Evolutionary conservation across 441 rosid species (phyloP).

Genomic region (Dalechampia spathulata): DNA sequence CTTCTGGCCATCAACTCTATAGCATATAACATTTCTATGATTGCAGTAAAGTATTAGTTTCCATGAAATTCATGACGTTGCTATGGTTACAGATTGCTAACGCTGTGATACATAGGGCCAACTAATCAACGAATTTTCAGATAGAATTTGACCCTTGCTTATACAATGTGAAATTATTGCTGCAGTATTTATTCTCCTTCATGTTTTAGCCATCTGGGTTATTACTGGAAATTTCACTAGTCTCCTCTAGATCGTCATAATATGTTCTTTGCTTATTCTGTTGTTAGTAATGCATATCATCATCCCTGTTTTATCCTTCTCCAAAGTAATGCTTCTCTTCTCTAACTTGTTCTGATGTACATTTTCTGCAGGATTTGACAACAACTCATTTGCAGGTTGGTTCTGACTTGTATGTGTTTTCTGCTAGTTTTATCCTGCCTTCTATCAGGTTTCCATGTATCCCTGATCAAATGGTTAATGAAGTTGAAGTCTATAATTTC

Average conservation of each 20-base stretch:
- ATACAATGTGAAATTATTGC: neutral
- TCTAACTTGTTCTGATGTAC: constrained; percentile 5
- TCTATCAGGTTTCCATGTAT: neutral
- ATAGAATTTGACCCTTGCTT: neutral
- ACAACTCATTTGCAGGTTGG: constrained; percentile 28
- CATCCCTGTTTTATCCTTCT: neutral
- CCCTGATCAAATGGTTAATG: no score
- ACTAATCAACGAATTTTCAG: neutral
- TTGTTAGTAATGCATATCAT: neutral
- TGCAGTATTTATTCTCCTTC: no score
- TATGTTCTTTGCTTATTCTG: neutral
- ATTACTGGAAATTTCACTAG: no score
- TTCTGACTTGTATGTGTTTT: constrained; percentile 9
- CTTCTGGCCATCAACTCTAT: neutral
- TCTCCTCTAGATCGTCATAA: no score
- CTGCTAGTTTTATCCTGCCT: neutral
- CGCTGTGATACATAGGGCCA: neutral
- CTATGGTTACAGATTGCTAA: neutral
- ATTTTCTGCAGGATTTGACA: constrained; percentile 23
- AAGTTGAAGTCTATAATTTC: no score
- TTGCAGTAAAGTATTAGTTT: neutral
- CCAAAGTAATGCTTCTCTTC: neutral
- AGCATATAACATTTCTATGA: neutral
- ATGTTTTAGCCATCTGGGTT: no score
- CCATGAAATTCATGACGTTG: neutral